phyloP scores from a whole-genome alignment of 441 rosid species.

The Theobroma grandiflorum region DNA sequence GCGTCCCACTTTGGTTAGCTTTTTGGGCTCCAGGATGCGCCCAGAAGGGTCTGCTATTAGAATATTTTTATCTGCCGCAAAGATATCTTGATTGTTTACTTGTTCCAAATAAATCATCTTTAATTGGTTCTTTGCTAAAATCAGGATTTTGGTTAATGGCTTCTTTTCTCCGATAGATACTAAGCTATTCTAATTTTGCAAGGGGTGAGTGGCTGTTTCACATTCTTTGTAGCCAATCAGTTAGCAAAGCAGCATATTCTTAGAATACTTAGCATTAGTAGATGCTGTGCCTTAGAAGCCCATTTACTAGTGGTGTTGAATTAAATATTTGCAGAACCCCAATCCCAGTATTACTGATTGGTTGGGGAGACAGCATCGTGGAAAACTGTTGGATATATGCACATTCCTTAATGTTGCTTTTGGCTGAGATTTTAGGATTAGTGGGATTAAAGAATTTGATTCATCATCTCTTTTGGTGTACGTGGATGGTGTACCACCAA shows the following conservation, averaged over 20 bases:
- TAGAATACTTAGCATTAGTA: not conserved
- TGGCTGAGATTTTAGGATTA: too few species aligned
- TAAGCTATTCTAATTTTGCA: not conserved
- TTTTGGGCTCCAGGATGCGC: slow-evolving; percentile 20
- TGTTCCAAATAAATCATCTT: slow-evolving; percentile 10
- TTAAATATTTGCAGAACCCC: not conserved
- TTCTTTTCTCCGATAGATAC: not conserved
- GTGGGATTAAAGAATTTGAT: too few species aligned
- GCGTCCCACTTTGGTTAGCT: slow-evolving; percentile 18
- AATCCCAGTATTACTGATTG: too few species aligned
- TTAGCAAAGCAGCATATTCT: slow-evolving; percentile 10
- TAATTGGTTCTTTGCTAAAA: slow-evolving; percentile 16
- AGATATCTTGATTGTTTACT: slow-evolving; percentile 26
- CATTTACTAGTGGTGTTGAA: not conserved
- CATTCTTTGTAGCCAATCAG: not conserved
- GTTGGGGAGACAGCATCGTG: too few species aligned
- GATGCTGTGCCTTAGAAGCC: not conserved
- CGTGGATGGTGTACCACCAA: too few species aligned
- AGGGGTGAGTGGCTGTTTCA: not conserved
- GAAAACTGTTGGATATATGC: too few species aligned
- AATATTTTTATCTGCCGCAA: slow-evolving; percentile 24
- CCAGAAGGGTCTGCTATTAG: slow-evolving; percentile 33
- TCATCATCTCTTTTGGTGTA: too few species aligned
- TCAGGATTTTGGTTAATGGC: not conserved
- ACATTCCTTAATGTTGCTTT: too few species aligned